These are phyloP conservation scores for Populus deltoides DNA, from an alignment of 345 rosid genomes.

Conservation along the genomic window DNA sequence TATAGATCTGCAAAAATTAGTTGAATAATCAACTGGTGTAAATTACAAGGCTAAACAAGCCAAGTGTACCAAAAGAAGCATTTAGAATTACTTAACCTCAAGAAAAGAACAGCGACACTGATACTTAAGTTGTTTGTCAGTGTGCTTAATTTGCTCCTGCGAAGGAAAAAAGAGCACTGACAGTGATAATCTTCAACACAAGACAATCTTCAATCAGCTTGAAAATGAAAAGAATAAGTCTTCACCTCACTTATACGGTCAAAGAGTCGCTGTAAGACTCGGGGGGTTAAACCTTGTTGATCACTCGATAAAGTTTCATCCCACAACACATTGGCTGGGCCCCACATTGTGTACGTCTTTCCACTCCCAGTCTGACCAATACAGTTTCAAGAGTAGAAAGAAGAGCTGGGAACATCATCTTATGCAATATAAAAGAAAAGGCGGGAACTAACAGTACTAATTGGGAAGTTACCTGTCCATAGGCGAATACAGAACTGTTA, in stretches of 20 bases:
- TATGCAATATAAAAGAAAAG: neutral
- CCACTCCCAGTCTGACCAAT: conserved; percentile 87
- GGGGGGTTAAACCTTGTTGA: conserved; percentile 90
- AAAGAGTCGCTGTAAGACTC: conserved; percentile 77
- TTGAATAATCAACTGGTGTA: conserved; percentile 9
- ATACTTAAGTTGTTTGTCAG: conserved; percentile 78
- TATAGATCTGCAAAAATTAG: conserved; percentile 73
- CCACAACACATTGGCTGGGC: conserved; percentile 76
- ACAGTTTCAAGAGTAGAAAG: conserved; percentile 10
- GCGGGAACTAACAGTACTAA: conserved; percentile 1
- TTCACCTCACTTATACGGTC: conserved; percentile 81
- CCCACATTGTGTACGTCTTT: conserved; percentile 98
- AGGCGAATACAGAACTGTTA: conserved; percentile 96
- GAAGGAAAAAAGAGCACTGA: conserved; percentile 16
- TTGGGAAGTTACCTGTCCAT: conserved; percentile 71
- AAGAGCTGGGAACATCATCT: conserved; percentile 3
- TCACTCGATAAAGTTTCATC: conserved; percentile 60
- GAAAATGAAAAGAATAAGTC: conserved; percentile 17
- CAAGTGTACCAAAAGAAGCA: neutral
- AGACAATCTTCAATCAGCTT: neutral
- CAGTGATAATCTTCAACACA: conserved; percentile 5
- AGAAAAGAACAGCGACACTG: conserved; percentile 97
- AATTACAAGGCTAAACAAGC: neutral
- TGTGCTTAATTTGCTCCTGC: conserved; percentile 87
- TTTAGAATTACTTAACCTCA: conserved; percentile 52